Evolutionary conservation across 2,329 filamentous ascomycete genomes (phyloP), one percentile per base, ranked within the genome.

Genomic region (Didymella glomerata): DNA sequence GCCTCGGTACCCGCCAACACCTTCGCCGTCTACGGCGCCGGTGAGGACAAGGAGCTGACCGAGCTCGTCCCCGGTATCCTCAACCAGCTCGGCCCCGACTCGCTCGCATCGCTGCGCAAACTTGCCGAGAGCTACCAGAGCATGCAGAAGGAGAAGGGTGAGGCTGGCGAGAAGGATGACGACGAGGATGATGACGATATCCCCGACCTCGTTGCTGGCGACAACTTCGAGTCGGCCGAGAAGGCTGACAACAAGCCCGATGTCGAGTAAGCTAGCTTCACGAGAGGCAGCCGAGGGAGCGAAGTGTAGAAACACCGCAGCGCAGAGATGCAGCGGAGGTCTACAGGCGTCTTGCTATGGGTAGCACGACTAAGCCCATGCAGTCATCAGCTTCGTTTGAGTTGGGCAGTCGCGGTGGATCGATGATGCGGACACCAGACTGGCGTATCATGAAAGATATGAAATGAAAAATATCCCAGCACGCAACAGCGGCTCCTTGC

Each of bases 1-100:
- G 95, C 94, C 68, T 92, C 95, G 64, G 93, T 98, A 72, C 93
- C 94, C 75, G 88, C 93, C 82, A 99, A 99, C 89, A 99, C 95
- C 81, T 99, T 98, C 82, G 95, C 95, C 83, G 96, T 99, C 85
- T 99, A 98, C 86, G 95, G 95, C 74, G 90, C 92, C 81, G 95
- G 94, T 69, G 95, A 99, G 85, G 95, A 99, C 84, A 99, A 99
- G 88, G 95, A 99, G 85, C 91, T 99, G 71, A 99, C 95, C 65
- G 95, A 99, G 86, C 93, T 99, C 75, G 95, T 99, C 69, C 95
- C 95, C 75, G 95, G 95, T 68, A 99, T 99, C 83, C 91, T 99
- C 67, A 99, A 98, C 90, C 95, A 99, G 86, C 92, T 99, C 66
- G 95, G 95, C 76, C 95, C 95, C 76, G 95, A 99, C 86, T 97